phyloP scores from a whole-genome alignment of 2,329 filamentous ascomycete genomes.

The Exophiala aquamarina region DNA sequence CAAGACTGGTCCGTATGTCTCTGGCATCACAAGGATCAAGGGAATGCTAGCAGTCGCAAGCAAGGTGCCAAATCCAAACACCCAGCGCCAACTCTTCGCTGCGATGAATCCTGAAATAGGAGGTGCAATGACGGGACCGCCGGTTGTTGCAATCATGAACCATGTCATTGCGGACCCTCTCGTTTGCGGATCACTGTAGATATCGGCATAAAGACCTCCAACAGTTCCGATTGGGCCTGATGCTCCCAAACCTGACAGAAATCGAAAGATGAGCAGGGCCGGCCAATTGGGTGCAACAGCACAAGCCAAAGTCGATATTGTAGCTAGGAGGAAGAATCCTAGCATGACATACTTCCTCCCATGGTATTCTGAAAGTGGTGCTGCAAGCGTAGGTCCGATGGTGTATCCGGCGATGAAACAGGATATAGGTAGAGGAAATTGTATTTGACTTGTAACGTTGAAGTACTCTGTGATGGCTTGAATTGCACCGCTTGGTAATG shows the following conservation, averaged over 20 bases:
- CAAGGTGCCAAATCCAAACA: conserved; percentile 63
- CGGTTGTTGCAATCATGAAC: conserved; percentile 43
- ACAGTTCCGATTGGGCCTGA: conserved; percentile 45
- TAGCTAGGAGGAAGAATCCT: conserved; percentile 47
- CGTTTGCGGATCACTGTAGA: conserved; percentile 42
- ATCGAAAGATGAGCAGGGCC: conserved; percentile 42
- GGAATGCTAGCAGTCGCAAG: conserved; percentile 60
- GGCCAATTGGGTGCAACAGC: conserved; percentile 45
- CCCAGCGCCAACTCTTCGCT: conserved; percentile 45
- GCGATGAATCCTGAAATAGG: conserved; percentile 48
- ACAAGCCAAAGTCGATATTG: conserved; percentile 42
- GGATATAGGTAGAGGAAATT: conserved; percentile 41
- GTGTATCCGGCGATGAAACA: conserved; percentile 43
- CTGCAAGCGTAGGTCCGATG: conserved; percentile 42
- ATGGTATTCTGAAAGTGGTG: conserved; percentile 43
- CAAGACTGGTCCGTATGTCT: conserved; percentile 62
- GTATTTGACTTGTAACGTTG: conserved; percentile 29
- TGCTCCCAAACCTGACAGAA: conserved; percentile 41
- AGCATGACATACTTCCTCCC: conserved; percentile 47
- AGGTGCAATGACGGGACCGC: conserved; percentile 44
- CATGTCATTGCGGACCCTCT: conserved; percentile 42
- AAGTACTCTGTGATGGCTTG: conserved; percentile 36
- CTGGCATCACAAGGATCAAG: conserved; percentile 62
- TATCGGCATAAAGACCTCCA: conserved; percentile 47
- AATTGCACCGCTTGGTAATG: conserved; percentile 41